Evolutionary conservation across 495 filamentous ascomycete genomes (phyloP).

Genomic region (Neurospora intermedia): DNA sequence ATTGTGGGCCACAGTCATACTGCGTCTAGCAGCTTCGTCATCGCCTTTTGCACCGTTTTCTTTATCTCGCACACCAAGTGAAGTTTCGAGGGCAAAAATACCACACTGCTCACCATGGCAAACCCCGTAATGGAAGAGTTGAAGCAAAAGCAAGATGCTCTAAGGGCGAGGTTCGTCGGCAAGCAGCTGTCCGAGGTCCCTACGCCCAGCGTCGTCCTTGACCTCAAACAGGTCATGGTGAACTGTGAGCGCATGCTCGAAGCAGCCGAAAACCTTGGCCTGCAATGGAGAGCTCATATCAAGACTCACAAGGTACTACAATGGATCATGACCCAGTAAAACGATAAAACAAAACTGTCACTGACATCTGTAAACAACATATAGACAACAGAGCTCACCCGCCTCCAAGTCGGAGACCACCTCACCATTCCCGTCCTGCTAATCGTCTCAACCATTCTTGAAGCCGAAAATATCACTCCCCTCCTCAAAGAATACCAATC

Average conservation of each 20-base stretch:
- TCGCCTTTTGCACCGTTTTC: background rate
- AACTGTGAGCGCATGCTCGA: conserved; percentile 71
- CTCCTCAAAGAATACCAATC: conserved; percentile 48
- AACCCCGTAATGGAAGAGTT: background rate
- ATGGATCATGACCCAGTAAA: background rate
- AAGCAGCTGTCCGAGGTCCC: conserved; percentile 49
- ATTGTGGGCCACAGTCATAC: background rate
- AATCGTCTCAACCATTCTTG: conserved; percentile 67
- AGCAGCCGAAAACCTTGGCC: conserved; percentile 43
- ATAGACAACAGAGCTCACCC: conserved; percentile 56
- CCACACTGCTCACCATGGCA: background rate
- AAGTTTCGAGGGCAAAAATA: background rate
- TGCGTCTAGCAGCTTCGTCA: background rate
- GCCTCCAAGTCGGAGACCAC: conserved; percentile 57
- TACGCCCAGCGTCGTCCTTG: conserved; percentile 60
- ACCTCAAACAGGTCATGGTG: conserved; percentile 51
- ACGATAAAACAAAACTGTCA: background rate
- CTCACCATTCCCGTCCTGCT: conserved; percentile 45
- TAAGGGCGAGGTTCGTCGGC: conserved; percentile 46
- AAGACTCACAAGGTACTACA: conserved; percentile 75
- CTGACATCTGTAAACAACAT: background rate
- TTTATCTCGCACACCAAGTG: background rate
- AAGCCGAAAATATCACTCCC: conserved; percentile 59
- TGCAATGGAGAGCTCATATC: conserved; percentile 71
- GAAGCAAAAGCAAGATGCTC: conserved; percentile 23